Percentiles rank a stretch among this genome's conserved stretches.
phyloP scores from a whole-genome alignment of 225 moss, liverwort and hornwort species.

The Marchantia polymorpha region DNA sequence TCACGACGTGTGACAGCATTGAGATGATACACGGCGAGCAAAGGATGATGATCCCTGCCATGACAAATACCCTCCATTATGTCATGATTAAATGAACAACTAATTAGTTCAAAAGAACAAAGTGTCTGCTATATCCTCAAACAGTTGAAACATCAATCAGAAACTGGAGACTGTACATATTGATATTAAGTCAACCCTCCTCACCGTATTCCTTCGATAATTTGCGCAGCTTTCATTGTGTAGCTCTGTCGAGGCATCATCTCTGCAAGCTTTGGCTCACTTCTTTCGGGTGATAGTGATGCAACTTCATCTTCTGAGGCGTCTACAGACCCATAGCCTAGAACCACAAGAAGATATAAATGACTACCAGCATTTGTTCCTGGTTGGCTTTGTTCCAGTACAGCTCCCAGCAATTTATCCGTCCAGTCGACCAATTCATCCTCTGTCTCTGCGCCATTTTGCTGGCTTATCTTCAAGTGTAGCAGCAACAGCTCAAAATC shows the following conservation, averaged over 20 bases:
- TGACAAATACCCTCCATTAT: not conserved
- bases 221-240: constrained; percentile 66
- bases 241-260: constrained; percentile 83
- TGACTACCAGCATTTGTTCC: constrained; percentile 68
- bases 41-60: constrained; percentile 71
- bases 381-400: constrained; percentile 50
- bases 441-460: constrained; percentile 9
- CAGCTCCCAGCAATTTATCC: constrained; percentile 52
- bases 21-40: constrained; percentile 73
- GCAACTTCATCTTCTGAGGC: constrained; percentile 26
- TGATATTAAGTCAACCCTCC: not conserved
- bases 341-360: constrained; percentile 67
- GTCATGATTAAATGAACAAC: not conserved
- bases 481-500: constrained; percentile 64
- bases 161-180: not conserved
- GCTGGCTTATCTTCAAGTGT: constrained; percentile 45
- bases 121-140: not conserved
- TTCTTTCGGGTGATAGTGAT: not conserved
- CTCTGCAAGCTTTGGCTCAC: constrained; percentile 42
- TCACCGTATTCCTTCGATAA: constrained; percentile 63
- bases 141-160: not conserved
- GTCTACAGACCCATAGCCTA: constrained; percentile 65
- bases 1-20: constrained; percentile 89
- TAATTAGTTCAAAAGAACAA: not conserved
- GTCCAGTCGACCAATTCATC: constrained; percentile 47